phyloP scores from a whole-genome alignment of 129 eudicot species.

The Flaveria trinervia region DNA sequence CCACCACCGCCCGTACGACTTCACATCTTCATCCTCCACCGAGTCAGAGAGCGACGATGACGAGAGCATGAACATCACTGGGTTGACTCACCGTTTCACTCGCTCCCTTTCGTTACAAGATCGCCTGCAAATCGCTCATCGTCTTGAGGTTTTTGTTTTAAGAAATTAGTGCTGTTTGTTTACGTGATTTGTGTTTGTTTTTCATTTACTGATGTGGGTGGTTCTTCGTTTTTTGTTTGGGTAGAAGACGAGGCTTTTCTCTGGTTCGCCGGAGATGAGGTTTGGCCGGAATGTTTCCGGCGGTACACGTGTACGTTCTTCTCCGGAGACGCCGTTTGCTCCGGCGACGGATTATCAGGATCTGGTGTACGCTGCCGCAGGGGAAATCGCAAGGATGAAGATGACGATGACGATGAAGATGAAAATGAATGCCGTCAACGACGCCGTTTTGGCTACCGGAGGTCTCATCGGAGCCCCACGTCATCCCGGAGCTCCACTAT shows the following conservation, averaged over 20 bases:
- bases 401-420: conserved; percentile 37
- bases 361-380: conserved; percentile 53
- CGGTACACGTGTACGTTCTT: conserved; percentile 44
- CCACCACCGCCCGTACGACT: conserved; percentile 35
- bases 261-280: conserved; percentile 68
- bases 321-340: conserved; percentile 49
- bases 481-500: not conserved
- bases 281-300: conserved; percentile 46
- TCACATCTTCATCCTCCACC: conserved; percentile 33
- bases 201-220: not conserved
- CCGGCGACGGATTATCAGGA: conserved; percentile 42
- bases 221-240: not conserved
- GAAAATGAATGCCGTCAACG: conserved; percentile 18
- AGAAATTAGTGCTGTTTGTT: not conserved
- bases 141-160: conserved; percentile 33
- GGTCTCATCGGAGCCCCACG: conserved; percentile 19
- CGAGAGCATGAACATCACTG: conserved; percentile 47
- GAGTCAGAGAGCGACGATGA: conserved; percentile 60
- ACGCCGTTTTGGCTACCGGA: conserved; percentile 22
- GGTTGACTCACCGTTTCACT: conserved; percentile 55
- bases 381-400: conserved; percentile 52
- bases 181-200: not conserved
- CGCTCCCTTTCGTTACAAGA: conserved; percentile 41
- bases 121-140: conserved; percentile 1
- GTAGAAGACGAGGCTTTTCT: conserved; percentile 35